Conservation (phyloP, 225 moss, liverwort and hornwort species). For the Bryum argenteum region DNA sequence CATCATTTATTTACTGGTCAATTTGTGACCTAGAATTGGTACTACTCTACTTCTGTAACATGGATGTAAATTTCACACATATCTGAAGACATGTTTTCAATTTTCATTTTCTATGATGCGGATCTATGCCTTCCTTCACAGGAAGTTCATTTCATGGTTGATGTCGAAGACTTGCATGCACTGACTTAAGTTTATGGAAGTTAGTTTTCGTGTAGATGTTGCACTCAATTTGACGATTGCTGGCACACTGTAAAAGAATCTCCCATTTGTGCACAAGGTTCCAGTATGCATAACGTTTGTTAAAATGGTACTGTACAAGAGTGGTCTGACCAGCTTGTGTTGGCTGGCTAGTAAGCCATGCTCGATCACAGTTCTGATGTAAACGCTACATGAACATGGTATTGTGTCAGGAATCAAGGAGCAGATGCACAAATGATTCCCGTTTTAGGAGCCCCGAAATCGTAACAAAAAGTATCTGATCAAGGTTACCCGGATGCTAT, state of each 20-base stretch:
- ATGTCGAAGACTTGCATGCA: neutral
- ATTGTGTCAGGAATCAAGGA: slow-evolving; percentile 1
- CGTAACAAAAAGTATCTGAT: neutral
- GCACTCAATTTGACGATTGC: slow-evolving; percentile 1
- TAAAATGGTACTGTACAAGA: slow-evolving; percentile 25
- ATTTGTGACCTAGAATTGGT: neutral
- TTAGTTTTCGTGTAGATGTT: slow-evolving; percentile 3
- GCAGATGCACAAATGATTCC: neutral
- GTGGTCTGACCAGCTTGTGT: slow-evolving; percentile 19
- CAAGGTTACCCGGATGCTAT: neutral
- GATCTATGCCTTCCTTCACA: slow-evolving; percentile 18
- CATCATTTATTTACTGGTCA: slow-evolving; percentile 26
- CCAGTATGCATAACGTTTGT: neutral
- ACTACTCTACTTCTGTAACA: slow-evolving; percentile 26
- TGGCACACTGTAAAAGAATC: slow-evolving; percentile 6
- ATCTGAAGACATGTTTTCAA: slow-evolving; percentile 7
- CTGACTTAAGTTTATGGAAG: neutral
- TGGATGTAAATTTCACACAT: slow-evolving; percentile 14
- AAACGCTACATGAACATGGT: neutral
- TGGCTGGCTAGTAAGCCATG: slow-evolving; percentile 24
- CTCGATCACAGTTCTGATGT: slow-evolving; percentile 18
- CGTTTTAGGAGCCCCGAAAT: neutral
- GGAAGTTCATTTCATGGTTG: neutral
- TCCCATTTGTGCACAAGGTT: neutral
- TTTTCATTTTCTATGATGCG: slow-evolving; percentile 8